Conservation (phyloP, 2,329 filamentous ascomycete species). For the Myriangium duriaei region DNA sequence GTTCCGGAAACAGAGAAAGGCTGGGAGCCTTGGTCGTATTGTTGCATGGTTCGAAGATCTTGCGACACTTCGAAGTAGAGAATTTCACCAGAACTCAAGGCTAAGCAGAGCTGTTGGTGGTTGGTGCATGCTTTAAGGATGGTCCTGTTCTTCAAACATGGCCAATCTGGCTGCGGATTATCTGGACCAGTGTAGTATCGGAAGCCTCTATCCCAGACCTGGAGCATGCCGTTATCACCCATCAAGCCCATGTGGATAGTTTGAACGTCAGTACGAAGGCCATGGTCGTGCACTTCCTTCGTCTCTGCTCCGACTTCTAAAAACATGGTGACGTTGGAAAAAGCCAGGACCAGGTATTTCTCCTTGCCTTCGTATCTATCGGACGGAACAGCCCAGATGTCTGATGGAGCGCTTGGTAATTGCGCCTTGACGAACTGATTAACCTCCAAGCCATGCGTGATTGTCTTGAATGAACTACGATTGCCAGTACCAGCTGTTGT, state of each 20-base stretch:
- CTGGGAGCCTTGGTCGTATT: conserved; percentile 63
- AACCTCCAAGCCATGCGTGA: conserved; percentile 87
- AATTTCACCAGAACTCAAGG: conserved; percentile 89
- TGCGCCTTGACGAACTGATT: conserved; percentile 93
- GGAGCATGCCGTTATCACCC: conserved; percentile 52
- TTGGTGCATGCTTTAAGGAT: conserved; percentile 94
- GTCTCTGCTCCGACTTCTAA: conserved; percentile 94
- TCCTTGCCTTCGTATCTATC: conserved; percentile 73
- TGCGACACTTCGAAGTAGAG: conserved; percentile 96
- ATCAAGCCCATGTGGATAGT: conserved; percentile 90
- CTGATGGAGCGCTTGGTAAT: conserved; percentile 73
- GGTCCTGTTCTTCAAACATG: conserved; percentile 68
- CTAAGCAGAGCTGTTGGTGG: conserved; percentile 81
- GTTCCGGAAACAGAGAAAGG: conserved; percentile 91
- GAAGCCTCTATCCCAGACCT: conserved; percentile 14
- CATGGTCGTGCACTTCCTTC: conserved; percentile 86
- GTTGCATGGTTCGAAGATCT: conserved; percentile 68
- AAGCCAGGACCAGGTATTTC: conserved; percentile 89
- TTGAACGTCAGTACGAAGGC: conserved; percentile 76
- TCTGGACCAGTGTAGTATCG: conserved; percentile 13
- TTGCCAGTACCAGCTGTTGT: conserved; percentile 80
- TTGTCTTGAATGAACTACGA: conserved; percentile 76
- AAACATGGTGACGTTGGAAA: conserved; percentile 79
- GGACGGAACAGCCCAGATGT: conserved; percentile 91
- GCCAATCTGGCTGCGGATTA: conserved; percentile 12